These are phyloP conservation scores for Setomelanomma holmii DNA, from an alignment of 2,329 filamentous ascomycete genomes.

Conservation along the genomic window DNA sequence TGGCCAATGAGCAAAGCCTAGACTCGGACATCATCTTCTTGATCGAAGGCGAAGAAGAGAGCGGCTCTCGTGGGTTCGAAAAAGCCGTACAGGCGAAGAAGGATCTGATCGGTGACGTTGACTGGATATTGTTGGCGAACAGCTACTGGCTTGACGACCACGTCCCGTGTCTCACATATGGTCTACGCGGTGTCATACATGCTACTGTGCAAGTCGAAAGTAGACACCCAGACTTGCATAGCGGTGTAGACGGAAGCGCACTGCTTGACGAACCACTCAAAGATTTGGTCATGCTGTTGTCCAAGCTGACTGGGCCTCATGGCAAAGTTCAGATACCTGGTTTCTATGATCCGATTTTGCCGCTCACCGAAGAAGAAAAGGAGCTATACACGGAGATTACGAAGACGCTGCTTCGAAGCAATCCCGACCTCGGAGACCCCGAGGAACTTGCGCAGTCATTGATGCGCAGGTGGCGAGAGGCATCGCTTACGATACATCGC, in stretches of 20 bases:
- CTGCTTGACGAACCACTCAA: slow-evolving; percentile 91
- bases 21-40: slow-evolving; percentile 91
- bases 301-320: slow-evolving; percentile 79
- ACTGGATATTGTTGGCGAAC: slow-evolving; percentile 95
- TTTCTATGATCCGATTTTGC: slow-evolving; percentile 86
- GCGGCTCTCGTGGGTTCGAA: slow-evolving; percentile 88
- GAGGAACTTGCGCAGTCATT: slow-evolving; percentile 80
- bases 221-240: slow-evolving; percentile 86
- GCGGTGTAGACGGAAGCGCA: slow-evolving; percentile 93
- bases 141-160: slow-evolving; percentile 99
- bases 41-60: slow-evolving; percentile 97
- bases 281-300: slow-evolving; percentile 83
- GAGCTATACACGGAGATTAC: slow-evolving; percentile 85
- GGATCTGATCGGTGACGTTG: slow-evolving; percentile 83
- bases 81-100: slow-evolving; percentile 82
- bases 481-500: slow-evolving; percentile 90
- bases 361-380: slow-evolving; percentile 76
- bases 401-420: slow-evolving; percentile 74
- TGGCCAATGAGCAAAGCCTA: slow-evolving; percentile 82
- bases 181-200: slow-evolving; percentile 90
- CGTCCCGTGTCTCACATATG: slow-evolving; percentile 93
- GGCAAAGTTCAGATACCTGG: slow-evolving; percentile 85
- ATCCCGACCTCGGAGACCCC: slow-evolving; percentile 68
- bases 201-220: slow-evolving; percentile 90
- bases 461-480: slow-evolving; percentile 94